Evolutionary conservation across 1,284 basidiomycete genomes (phyloP).

Genomic region (Malassezia caprae): DNA sequence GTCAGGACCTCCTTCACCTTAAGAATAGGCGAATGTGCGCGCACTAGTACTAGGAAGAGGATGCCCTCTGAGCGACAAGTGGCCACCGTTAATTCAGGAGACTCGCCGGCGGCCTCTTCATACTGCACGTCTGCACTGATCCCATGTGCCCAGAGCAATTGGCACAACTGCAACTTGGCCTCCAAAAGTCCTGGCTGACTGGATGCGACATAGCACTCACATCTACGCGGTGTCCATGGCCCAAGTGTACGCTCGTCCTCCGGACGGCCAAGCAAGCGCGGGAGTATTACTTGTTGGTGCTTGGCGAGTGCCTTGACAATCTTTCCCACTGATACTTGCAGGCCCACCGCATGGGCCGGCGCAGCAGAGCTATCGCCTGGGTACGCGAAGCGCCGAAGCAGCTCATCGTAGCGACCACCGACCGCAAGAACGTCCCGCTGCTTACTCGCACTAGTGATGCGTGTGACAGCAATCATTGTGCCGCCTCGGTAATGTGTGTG

Average conservation of each 20-base stretch:
- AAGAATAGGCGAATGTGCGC: constrained; percentile 29
- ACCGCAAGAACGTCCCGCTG: constrained; percentile 62
- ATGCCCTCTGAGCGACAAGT: constrained; percentile 46
- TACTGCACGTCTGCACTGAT: constrained; percentile 82
- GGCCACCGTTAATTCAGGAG: constrained; percentile 31
- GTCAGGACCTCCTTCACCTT: constrained; percentile 39
- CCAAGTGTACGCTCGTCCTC: constrained; percentile 73
- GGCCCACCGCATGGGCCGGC: constrained; percentile 58
- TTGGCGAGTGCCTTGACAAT: constrained; percentile 61
- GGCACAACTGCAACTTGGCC: constrained; percentile 66
- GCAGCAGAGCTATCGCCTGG: constrained; percentile 49
- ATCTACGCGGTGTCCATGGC: constrained; percentile 72
- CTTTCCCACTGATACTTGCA: constrained; percentile 71
- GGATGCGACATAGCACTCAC: constrained; percentile 63
- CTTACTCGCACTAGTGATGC: constrained; percentile 52
- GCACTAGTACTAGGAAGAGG: constrained; percentile 35
- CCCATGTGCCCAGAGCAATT: constrained; percentile 66
- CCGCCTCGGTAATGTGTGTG: constrained; percentile 63
- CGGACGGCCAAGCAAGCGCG: constrained; percentile 56
- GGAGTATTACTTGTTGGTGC: constrained; percentile 59
- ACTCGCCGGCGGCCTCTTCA: constrained; percentile 43
- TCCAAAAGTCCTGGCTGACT: constrained; percentile 65
- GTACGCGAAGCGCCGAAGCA: constrained; percentile 59
- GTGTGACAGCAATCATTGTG: constrained; percentile 63
- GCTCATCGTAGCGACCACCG: constrained; percentile 68